Conservation (phyloP, 345 rosid genomes). For the Lepidium didymum region DNA sequence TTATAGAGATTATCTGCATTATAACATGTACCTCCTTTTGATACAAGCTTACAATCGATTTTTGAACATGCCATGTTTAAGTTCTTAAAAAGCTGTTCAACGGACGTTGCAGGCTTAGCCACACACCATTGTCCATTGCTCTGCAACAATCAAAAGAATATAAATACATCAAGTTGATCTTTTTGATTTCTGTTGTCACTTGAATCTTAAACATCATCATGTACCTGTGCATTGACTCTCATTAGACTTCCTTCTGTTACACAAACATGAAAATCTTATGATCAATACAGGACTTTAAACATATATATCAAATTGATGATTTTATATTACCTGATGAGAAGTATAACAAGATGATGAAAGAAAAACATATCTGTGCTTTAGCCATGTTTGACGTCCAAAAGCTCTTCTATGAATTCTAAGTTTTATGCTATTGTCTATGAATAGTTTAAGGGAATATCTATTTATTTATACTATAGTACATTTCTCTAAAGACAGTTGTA, state of each 20-base stretch:
- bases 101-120: background rate
- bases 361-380: background rate
- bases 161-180: background rate
- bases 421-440: background rate
- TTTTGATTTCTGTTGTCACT: background rate
- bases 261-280: background rate
- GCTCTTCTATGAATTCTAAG: background rate
- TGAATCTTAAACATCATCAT: background rate
- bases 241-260: background rate
- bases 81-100: background rate
- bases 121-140: background rate
- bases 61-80: background rate
- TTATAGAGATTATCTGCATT: background rate
- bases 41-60: background rate
- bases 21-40: conserved; percentile 9
- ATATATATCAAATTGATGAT: background rate
- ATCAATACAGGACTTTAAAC: background rate
- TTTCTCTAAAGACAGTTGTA: background rate
- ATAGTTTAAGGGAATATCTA: background rate
- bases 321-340: conserved; percentile 1
- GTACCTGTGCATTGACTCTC: conserved; percentile 1
- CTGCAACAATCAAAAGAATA: background rate
- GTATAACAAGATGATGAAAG: conserved; percentile 4
- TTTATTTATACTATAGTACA: background rate
- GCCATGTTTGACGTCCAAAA: background rate